Evolutionary conservation across 2,329 filamentous ascomycete species (phyloP).

Genomic region (Nigrospora sphaerica): DNA sequence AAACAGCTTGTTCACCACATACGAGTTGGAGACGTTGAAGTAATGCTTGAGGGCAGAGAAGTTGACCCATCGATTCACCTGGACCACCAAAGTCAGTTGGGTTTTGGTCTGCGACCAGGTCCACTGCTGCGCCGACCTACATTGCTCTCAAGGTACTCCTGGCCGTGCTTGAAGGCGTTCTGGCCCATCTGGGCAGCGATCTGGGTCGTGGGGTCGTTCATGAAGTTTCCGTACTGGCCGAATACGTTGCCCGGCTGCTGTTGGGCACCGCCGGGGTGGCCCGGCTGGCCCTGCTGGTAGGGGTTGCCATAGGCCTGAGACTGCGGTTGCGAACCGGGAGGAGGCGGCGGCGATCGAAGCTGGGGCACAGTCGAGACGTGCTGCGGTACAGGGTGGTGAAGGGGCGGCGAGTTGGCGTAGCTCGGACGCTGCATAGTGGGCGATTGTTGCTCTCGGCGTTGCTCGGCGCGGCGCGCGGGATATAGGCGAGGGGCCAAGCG

Average conservation of each 20-base stretch:
- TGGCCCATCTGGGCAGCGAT: constrained; percentile 93
- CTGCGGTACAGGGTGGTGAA: constrained; percentile 95
- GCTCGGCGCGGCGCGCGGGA: background rate
- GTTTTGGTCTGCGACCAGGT: background rate
- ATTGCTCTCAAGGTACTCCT: constrained; percentile 93
- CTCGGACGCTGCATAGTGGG: constrained; percentile 74
- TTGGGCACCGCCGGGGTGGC: background rate
- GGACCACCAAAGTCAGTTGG: constrained; percentile 3
- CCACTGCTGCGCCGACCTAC: constrained; percentile 40
- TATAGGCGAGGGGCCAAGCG: background rate
- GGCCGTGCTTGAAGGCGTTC: constrained; percentile 82
- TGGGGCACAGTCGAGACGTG: constrained; percentile 98
- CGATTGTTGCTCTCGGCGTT: background rate
- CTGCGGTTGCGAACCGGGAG: constrained; percentile 61
- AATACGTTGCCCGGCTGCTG: constrained; percentile 41
- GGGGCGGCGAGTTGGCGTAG: constrained; percentile 83
- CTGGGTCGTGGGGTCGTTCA: constrained; percentile 91
- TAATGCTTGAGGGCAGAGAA: constrained; percentile 94
- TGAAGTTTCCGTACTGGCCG: constrained; percentile 81
- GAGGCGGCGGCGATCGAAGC: constrained; percentile 86
- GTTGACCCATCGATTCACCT: constrained; percentile 72
- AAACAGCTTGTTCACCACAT: constrained; percentile 88
- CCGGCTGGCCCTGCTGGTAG: constrained; percentile 54
- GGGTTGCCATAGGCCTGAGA: constrained; percentile 65
- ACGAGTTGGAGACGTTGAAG: constrained; percentile 97